phyloP scores from a whole-genome alignment of 2,329 filamentous ascomycete genomes.

The Penicillium sp. region DNA sequence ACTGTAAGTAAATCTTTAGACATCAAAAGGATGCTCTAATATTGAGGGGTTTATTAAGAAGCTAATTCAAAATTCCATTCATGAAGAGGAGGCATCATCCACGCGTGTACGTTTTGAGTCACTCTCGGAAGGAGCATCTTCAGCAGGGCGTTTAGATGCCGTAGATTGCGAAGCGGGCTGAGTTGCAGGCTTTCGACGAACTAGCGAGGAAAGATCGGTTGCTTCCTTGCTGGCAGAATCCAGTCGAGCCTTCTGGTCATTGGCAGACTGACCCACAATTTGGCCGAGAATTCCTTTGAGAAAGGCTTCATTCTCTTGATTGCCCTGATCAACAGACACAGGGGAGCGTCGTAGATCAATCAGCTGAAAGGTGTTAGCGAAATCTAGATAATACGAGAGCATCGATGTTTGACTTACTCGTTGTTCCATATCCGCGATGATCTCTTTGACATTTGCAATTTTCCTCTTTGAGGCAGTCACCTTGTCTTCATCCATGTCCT shows the following conservation, averaged over 20 bases:
- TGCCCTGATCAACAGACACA: slow-evolving; percentile 45
- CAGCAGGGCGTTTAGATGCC: slow-evolving; percentile 31
- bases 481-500: slow-evolving; percentile 43
- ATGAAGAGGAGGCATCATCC: slow-evolving; percentile 11
- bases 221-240: slow-evolving; percentile 57
- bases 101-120: slow-evolving; percentile 29
- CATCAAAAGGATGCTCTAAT: background rate
- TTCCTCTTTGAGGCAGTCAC: slow-evolving; percentile 43
- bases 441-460: slow-evolving; percentile 61
- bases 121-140: slow-evolving; percentile 16
- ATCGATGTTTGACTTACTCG: slow-evolving; percentile 42
- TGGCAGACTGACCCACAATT: slow-evolving; percentile 56
- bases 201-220: slow-evolving; percentile 60
- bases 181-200: slow-evolving; percentile 53
- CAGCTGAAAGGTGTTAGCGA: slow-evolving; percentile 41
- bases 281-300: slow-evolving; percentile 60
- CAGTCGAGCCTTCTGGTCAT: slow-evolving; percentile 54
- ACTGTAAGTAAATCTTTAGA: background rate
- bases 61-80: background rate
- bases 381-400: slow-evolving; percentile 5
- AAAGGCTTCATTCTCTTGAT: slow-evolving; percentile 40
- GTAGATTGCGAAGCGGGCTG: slow-evolving; percentile 12
- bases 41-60: background rate
- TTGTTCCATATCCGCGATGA: slow-evolving; percentile 63
- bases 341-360: slow-evolving; percentile 59